Base-by-base conservation (phyloP, 345 rosid species). In the Salix dunnii region DNA sequence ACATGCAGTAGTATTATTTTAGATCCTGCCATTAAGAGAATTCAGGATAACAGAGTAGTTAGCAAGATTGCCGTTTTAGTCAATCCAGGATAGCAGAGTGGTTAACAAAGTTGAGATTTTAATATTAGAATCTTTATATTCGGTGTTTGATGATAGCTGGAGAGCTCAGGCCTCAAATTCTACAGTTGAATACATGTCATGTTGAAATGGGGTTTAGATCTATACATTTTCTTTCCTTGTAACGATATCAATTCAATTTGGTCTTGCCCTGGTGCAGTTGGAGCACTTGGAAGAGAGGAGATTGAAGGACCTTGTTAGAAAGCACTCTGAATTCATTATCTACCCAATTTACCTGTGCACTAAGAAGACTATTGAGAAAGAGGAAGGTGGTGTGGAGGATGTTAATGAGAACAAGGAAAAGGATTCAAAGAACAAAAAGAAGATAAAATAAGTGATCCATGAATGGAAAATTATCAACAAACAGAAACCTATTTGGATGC, bases 321-420 rank as follows among this genome's bases (percentile, higher is more conserved):
- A 90, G 80, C 98, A 94, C 49, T 94, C 97, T 5, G 98, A 94
- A 80, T 94, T 94, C 82, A 94, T 91, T 70, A 94, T 97, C 71
- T 94, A 94, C 49, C 97, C 97, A 0, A 94, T 94, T 14, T 90
- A 88, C 76, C 84, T 94, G 0, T 94, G 97, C 97, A 83, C 91
- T 1, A 95, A 89, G 91, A 93, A 93, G 40, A 93, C 98, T 55
- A 87, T 88, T 0, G 97, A 93, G 88, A 94, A 94, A 68, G 96
- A 87, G 72, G 98, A 91, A 82, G 95, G 95, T 2, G 87, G 84
- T 35, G 86, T 90, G 0, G 98, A 91, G 80, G 98, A 91, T 8
- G 91, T 90, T 0, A 91, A 93, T 3, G 98, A 91, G 73, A 95
- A 91, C 18, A 89, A 90, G 77, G 95, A 91, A 67, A 88, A 85